Conservation (phyloP, 495 filamentous ascomycete genomes). For the Bombardia bombarda region DNA sequence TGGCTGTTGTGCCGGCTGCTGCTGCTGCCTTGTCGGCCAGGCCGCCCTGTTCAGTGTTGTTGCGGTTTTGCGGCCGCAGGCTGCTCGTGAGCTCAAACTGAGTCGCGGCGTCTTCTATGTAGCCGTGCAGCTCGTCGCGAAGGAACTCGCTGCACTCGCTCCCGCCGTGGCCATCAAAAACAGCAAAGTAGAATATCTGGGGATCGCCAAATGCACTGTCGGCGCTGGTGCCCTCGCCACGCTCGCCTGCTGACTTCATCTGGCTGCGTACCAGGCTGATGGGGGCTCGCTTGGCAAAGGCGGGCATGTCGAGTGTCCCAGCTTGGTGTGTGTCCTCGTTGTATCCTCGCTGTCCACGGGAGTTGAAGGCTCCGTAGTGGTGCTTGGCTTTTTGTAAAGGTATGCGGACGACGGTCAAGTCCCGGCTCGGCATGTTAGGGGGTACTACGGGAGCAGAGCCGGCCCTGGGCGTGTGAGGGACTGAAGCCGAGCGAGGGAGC, state of each 20-base stretch:
- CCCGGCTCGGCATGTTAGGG: conserved; percentile 54
- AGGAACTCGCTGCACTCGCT: conserved; percentile 82
- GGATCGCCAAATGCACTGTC: conserved; percentile 77
- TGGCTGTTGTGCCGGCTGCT: too few species aligned
- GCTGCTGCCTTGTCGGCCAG: neutral
- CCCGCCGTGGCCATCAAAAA: conserved; percentile 96
- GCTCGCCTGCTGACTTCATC: conserved; percentile 39
- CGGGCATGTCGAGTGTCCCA: conserved; percentile 83
- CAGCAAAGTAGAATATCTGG: conserved; percentile 92
- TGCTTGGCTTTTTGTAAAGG: conserved; percentile 90
- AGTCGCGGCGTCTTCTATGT: conserved; percentile 71
- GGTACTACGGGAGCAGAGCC: conserved; percentile 45
- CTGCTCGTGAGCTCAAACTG: conserved; percentile 70
- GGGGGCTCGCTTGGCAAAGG: conserved; percentile 78
- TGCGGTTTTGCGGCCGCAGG: conserved; percentile 39
- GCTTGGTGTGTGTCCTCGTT: conserved; percentile 97
- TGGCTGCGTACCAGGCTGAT: conserved; percentile 51
- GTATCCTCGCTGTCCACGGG: conserved; percentile 70
- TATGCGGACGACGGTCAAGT: conserved; percentile 96
- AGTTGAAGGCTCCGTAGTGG: conserved; percentile 76
- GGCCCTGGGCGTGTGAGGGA: conserved; percentile 61
- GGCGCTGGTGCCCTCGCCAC: conserved; percentile 53
- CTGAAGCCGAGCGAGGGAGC: conserved; percentile 72
- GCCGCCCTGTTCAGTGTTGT: conserved; percentile 1
- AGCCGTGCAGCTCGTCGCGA: conserved; percentile 74